Percentiles rank a stretch among this genome's conserved stretches.
Evolutionary conservation across 1,284 basidiomycete species (phyloP).

Genomic region (Heterobasidion occidentale): DNA sequence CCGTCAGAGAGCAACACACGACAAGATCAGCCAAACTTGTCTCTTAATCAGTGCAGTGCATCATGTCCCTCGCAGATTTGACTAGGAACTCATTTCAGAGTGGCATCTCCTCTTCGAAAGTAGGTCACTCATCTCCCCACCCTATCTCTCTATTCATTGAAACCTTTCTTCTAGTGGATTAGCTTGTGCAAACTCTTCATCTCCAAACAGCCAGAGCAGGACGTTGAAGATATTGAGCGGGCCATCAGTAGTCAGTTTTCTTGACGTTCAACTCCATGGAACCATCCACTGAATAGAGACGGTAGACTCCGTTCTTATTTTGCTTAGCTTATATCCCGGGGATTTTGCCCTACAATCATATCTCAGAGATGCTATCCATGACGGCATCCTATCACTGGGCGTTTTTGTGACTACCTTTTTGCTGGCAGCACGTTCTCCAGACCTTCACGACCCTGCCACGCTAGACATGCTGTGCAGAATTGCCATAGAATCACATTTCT

Average conservation of each 20-base stretch:
- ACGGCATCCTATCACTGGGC: slow-evolving; percentile 46
- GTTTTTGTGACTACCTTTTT: slow-evolving; percentile 52
- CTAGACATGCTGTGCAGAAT: slow-evolving; percentile 61
- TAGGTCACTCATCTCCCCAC: slow-evolving; percentile 18
- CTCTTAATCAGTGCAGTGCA: background rate
- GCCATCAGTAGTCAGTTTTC: slow-evolving; percentile 29
- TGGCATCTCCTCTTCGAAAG: slow-evolving; percentile 54
- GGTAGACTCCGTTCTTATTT: slow-evolving; percentile 58
- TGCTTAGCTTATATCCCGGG: slow-evolving; percentile 59
- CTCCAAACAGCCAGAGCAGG: slow-evolving; percentile 30
- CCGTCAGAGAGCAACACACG: too few relatives aligned
- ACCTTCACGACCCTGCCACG: slow-evolving; percentile 54
- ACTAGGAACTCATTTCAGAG: slow-evolving; percentile 66
- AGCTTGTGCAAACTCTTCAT: slow-evolving; percentile 53
- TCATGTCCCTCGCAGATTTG: slow-evolving; percentile 49
- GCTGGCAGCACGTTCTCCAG: slow-evolving; percentile 30
- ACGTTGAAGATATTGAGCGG: slow-evolving; percentile 20
- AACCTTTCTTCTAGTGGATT: slow-evolving; percentile 42
- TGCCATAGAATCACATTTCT: slow-evolving; percentile 53
- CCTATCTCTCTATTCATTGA: background rate
- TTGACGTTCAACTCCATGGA: slow-evolving; percentile 7
- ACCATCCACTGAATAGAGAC: slow-evolving; percentile 18
- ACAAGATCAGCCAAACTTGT: too few relatives aligned
- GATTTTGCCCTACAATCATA: slow-evolving; percentile 56
- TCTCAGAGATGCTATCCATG: slow-evolving; percentile 48